Percentiles rank a stretch among this genome's conserved stretches.
Evolutionary conservation across 805 yeast species (phyloP).

Genomic region (Ogataea pignaliae): DNA sequence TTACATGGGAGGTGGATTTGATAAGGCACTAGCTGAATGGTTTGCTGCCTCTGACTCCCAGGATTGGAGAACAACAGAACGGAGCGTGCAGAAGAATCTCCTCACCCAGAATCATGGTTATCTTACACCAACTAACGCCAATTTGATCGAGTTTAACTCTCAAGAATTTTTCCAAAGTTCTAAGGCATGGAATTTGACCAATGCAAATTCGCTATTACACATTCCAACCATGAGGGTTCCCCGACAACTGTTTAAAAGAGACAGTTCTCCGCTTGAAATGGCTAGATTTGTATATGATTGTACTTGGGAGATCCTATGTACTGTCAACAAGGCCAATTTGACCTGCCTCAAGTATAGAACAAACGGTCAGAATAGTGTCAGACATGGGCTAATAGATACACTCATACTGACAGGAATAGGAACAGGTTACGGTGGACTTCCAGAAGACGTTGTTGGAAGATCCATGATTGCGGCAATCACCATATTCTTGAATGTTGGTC

Average conservation of each 20-base stretch:
- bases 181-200: slow-evolving; percentile 26
- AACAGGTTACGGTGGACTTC: slow-evolving; percentile 36
- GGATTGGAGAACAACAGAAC: slow-evolving; percentile 22
- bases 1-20: slow-evolving; percentile 49
- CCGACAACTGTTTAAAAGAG: slow-evolving; percentile 8
- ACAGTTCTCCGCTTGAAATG: slow-evolving; percentile 1
- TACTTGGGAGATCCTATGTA: slow-evolving; percentile 32
- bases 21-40: slow-evolving; percentile 30
- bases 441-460: slow-evolving; percentile 27
- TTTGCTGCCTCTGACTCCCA: slow-evolving; percentile 13
- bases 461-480: slow-evolving; percentile 34
- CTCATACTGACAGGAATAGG: slow-evolving; percentile 36
- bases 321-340: slow-evolving; percentile 20
- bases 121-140: slow-evolving; percentile 27
- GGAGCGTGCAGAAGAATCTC: slow-evolving; percentile 13
- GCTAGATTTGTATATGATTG: slow-evolving; percentile 31
- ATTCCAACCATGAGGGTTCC: slow-evolving; percentile 40
- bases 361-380: slow-evolving; percentile 4
- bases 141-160: slow-evolving; percentile 26
- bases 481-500: slow-evolving; percentile 17
- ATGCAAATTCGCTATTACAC: slow-evolving; percentile 31
- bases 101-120: slow-evolving; percentile 27
- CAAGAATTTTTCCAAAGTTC: slow-evolving; percentile 16
- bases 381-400: slow-evolving; percentile 19
- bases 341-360: neutral